Evolutionary conservation across 176 grass and related monocot species (phyloP).

Genomic region (Oropetium thomaeum): DNA sequence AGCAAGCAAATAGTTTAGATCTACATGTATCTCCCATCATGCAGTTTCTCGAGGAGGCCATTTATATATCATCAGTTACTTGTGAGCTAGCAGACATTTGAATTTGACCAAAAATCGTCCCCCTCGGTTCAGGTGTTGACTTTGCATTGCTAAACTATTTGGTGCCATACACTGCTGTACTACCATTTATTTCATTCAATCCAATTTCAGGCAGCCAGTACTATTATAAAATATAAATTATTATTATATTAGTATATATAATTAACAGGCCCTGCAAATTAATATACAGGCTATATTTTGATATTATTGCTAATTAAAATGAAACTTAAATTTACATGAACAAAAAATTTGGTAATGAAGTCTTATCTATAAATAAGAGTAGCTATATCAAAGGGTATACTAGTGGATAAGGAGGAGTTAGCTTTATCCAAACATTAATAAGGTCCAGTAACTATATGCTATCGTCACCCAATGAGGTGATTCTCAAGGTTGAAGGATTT

Average conservation of each 20-base stretch:
- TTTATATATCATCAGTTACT: background rate
- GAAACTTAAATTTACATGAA: background rate
- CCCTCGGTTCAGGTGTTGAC: background rate
- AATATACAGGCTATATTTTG: no score
- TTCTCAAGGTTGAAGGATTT: background rate
- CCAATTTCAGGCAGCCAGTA: background rate
- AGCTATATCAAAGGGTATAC: background rate
- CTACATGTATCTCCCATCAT: background rate
- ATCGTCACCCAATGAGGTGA: background rate
- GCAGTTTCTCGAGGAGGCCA: background rate
- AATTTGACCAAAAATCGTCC: background rate
- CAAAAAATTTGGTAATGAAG: background rate
- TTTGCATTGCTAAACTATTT: background rate
- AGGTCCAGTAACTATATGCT: background rate
- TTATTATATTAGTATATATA: no score
- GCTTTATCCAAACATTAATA: background rate
- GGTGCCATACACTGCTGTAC: background rate
- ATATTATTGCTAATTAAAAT: background rate
- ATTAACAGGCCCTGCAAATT: no score
- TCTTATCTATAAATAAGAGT: background rate
- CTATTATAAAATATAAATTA: no score
- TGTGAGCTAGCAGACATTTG: background rate
- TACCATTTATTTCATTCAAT: background rate
- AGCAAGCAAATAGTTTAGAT: background rate
- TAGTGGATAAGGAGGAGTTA: background rate